Percentiles rank a stretch among this genome's conserved stretches.
Evolutionary conservation across 768 basidiomycete genomes (phyloP).

Genomic region (Tulasnella sp.): DNA sequence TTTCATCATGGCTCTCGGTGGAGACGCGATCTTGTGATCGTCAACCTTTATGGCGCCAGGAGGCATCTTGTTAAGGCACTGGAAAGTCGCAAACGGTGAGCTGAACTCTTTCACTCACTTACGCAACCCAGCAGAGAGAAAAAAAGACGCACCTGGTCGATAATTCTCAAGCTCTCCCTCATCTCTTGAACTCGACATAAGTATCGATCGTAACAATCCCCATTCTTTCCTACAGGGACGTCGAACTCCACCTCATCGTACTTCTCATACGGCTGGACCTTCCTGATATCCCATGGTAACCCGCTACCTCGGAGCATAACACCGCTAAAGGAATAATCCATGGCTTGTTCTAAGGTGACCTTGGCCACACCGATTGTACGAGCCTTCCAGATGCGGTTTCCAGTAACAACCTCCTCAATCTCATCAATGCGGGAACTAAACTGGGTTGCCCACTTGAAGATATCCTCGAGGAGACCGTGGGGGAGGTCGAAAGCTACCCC

Average conservation of each 20-base stretch:
- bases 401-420: conserved; percentile 95
- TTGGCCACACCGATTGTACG: conserved; percentile 82
- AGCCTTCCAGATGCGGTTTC: conserved; percentile 97
- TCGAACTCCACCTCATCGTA: conserved; percentile 98
- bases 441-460: conserved; percentile 96
- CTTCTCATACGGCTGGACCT: conserved; percentile 88
- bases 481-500: conserved; percentile 97
- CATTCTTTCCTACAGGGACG: conserved; percentile 90
- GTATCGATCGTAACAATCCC: conserved; percentile 97
- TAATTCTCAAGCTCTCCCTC: conserved; percentile 85
- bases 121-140: neutral
- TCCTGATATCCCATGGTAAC: conserved; percentile 89
- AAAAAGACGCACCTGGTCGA: conserved; percentile 47
- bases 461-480: conserved; percentile 96
- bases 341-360: conserved; percentile 85
- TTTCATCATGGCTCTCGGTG: conserved; percentile 96
- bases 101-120: neutral
- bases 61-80: conserved; percentile 97
- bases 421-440: conserved; percentile 87
- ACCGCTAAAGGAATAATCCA: conserved; percentile 89
- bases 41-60: conserved; percentile 87
- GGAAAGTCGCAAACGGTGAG: conserved; percentile 13
- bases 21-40: conserved; percentile 94
- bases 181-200: conserved; percentile 97
- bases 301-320: conserved; percentile 96